Percentiles rank a stretch among this genome's conserved stretches.
phyloP scores from a whole-genome alignment of 129 eudicot genomes.

The Daucus carota region DNA sequence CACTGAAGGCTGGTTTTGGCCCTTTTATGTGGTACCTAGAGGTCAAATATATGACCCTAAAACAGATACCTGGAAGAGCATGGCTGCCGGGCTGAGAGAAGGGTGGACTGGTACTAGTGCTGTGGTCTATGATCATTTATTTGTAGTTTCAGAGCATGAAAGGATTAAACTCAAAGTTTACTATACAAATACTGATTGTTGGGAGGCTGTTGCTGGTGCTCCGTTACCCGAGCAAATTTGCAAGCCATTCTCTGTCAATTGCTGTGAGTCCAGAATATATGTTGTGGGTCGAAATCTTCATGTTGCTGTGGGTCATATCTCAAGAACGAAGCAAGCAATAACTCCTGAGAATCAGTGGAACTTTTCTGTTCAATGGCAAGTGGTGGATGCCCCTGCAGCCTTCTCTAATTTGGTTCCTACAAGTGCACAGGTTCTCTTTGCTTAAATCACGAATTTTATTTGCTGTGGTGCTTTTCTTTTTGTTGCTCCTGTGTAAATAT shows the following conservation, averaged over 20 bases:
- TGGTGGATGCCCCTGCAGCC: conserved; percentile 49
- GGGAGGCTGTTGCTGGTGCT: conserved; percentile 74
- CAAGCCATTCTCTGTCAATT: conserved; percentile 74
- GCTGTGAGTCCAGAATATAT: conserved; percentile 47
- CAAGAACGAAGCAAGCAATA: neutral
- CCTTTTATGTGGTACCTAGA: conserved; percentile 78
- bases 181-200: conserved; percentile 46
- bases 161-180: conserved; percentile 84
- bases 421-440: conserved; percentile 85
- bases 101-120: conserved; percentile 96
- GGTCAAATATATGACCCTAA: conserved; percentile 84
- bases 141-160: conserved; percentile 89
- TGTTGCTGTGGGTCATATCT: conserved; percentile 63
- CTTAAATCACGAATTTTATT: conserved; percentile 24
- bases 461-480: conserved; percentile 5
- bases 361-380: conserved; percentile 62
- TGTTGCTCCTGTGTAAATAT: conserved; percentile 24
- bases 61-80: conserved; percentile 67
- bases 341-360: conserved; percentile 16
- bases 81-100: conserved; percentile 84
- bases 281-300: conserved; percentile 63
- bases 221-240: conserved; percentile 79
- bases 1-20: conserved; percentile 99
- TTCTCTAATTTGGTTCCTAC: conserved; percentile 66
- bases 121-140: conserved; percentile 56